phyloP scores from a whole-genome alignment of 2,329 filamentous ascomycete genomes.

The Blastomyces percursus region DNA sequence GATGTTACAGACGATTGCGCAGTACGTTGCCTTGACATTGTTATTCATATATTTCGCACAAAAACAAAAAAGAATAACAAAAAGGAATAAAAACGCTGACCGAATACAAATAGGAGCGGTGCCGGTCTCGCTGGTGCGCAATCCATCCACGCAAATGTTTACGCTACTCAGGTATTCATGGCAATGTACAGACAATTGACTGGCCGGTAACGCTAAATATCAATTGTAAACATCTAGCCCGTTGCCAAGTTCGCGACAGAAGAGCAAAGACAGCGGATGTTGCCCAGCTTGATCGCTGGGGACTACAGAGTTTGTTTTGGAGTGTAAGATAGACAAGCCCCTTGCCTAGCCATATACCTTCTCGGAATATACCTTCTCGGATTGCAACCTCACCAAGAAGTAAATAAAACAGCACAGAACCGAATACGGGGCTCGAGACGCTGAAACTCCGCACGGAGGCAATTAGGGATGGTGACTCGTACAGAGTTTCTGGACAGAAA shows the following conservation, averaged over 20 bases:
- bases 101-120: slow-evolving; percentile 39
- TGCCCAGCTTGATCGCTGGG: slow-evolving; percentile 62
- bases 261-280: slow-evolving; percentile 51
- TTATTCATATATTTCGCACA: not conserved
- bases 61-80: too few species aligned
- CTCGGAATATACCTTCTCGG: not conserved
- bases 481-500: slow-evolving; percentile 65
- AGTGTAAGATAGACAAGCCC: slow-evolving; percentile 35
- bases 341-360: not conserved
- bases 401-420: slow-evolving; percentile 49
- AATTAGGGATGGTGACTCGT: slow-evolving; percentile 48
- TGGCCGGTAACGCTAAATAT: not conserved
- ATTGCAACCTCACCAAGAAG: not conserved
- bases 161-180: slow-evolving; percentile 48
- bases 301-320: slow-evolving; percentile 67
- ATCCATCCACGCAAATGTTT: slow-evolving; percentile 46
- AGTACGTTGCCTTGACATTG: slow-evolving; percentile 33
- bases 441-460: slow-evolving; percentile 58
- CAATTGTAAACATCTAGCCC: slow-evolving; percentile 25
- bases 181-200: not conserved
- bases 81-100: not conserved
- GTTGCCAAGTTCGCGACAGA: slow-evolving; percentile 60
- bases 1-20: slow-evolving; percentile 75
- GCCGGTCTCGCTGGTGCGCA: slow-evolving; percentile 64
- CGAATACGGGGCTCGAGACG: slow-evolving; percentile 69